Percentiles rank a stretch among this genome's conserved stretches.
These are phyloP conservation scores for Mycena epipterygia DNA, from an alignment of 768 basidiomycete species.

Conservation along the genomic window DNA sequence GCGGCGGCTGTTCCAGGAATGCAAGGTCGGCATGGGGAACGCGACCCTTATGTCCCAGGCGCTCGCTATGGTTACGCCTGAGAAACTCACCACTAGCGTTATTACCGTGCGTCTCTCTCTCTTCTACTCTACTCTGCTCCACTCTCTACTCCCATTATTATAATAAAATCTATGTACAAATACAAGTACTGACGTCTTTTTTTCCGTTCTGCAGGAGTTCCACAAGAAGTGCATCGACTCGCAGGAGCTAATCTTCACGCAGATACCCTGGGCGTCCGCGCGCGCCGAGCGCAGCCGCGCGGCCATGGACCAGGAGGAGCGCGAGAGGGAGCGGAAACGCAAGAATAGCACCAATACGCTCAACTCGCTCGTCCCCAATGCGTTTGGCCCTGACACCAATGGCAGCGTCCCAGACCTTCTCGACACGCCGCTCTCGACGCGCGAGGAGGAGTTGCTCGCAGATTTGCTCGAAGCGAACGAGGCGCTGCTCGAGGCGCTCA, in stretches of 20 bases:
- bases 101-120: conserved; percentile 66
- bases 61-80: conserved; percentile 76
- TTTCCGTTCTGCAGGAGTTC: conserved; percentile 84
- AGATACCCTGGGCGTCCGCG: conserved; percentile 91
- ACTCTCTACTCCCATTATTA: background rate
- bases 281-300: conserved; percentile 71
- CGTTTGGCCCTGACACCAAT: too few relatives aligned
- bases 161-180: too few relatives aligned
- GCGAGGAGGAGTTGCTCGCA: conserved; percentile 22
- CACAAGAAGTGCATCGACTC: too few relatives aligned
- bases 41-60: too few relatives aligned
- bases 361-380: conserved; percentile 37
- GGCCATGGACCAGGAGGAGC: conserved; percentile 48
- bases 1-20: conserved; percentile 83
- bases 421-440: too few relatives aligned
- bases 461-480: conserved; percentile 18
- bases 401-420: too few relatives aligned
- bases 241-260: too few relatives aligned
- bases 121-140: too few relatives aligned
- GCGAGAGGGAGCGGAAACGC: too few relatives aligned
- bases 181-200: too few relatives aligned
- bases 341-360: conserved; percentile 38
- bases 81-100: conserved; percentile 75
- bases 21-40: conserved; percentile 86
- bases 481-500: conserved; percentile 18